Base-by-base conservation (phyloP, 805 yeast genomes). In the Yarrowia bubula region DNA sequence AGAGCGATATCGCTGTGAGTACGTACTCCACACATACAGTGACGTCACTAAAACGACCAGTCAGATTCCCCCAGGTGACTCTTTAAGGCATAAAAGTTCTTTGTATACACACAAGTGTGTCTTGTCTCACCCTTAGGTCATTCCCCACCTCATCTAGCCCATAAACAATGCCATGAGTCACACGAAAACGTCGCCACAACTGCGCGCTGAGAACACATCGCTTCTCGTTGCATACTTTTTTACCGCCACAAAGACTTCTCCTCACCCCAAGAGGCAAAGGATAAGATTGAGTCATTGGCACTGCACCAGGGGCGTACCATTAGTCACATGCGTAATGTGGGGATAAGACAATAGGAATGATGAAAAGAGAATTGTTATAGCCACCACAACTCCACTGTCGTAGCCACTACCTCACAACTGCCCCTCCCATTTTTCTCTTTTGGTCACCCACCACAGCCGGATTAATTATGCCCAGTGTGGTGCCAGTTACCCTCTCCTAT, bases 261-360 rank as follows among this genome's bases (percentile, higher is more conserved):
- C 31, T 48, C 41, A 48, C 58, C 43, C 32, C 58, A 51, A 51
- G 43, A 37, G 47, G 46, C 18, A 39, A 55, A 55, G 46, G 61
- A 55, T 55, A 55, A 55, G 61, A 55, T 55, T 55, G 61, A 55
- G 61, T 55, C 61, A 55, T 55, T 55, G 60, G 37, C 31, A 28
- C n/a, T 51, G 61, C 61, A 55, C 61, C 61, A 55, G 61, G 47
- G 61, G 61, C 28, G 61, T 55, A 41, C 61, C 39, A 55, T 55
- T 55, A 55, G 61, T 55, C 61, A 55, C 61, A 39, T 55, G 61
- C 61, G 41, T 18, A 37, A 51, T 50, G 44, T 51, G 60, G 39
- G 61, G 61, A 47, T 46, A 38, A 53, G n/a, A 50, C 57, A 37
- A 14, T n/a, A 38, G n/a, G 3, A 22, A 3, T 22, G 28, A 5